A percentile compares a stretch with the other conserved stretches of the same genome.
Evolutionary conservation across 1,284 basidiomycete genomes (phyloP).

Genomic region (Volvariella surrecta): DNA sequence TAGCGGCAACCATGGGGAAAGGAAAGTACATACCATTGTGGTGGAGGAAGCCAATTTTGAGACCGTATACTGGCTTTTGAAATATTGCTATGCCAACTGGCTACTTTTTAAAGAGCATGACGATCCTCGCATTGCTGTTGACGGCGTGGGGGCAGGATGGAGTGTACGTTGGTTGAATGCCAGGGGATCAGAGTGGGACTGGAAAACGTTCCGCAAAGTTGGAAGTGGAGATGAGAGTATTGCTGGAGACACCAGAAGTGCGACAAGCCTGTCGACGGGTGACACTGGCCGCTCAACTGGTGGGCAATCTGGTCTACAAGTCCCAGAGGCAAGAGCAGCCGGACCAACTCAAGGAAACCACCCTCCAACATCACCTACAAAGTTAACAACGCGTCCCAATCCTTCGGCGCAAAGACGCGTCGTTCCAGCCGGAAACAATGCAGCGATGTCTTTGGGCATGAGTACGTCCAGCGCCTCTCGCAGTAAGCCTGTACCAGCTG

Average conservation of each 20-base stretch:
- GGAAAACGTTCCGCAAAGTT: slow-evolving; percentile 50
- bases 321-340: slow-evolving; percentile 8
- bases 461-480: slow-evolving; percentile 15
- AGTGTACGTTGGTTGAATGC: slow-evolving; percentile 47
- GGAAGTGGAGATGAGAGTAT: slow-evolving; percentile 26
- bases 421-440: slow-evolving; percentile 7
- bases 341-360: slow-evolving; percentile 11
- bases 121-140: slow-evolving; percentile 53
- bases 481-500: slow-evolving; percentile 32
- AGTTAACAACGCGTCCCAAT: slow-evolving; percentile 15
- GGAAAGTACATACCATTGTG: slow-evolving; percentile 56
- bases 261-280: slow-evolving; percentile 29
- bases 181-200: slow-evolving; percentile 58
- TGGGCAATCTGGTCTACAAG: slow-evolving; percentile 16
- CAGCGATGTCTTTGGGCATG: slow-evolving; percentile 12
- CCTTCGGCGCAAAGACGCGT: slow-evolving; percentile 13
- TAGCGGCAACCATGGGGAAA: slow-evolving; percentile 32
- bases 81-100: slow-evolving; percentile 78
- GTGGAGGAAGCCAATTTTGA: slow-evolving; percentile 80
- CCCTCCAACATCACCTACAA: slow-evolving; percentile 15
- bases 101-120: slow-evolving; percentile 56
- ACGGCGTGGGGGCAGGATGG: slow-evolving; percentile 55
- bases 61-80: slow-evolving; percentile 78
- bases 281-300: slow-evolving; percentile 20
- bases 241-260: slow-evolving; percentile 36